These are phyloP conservation scores for Aureoboletus auriporus DNA, from an alignment of 768 basidiomycete species.

Conservation along the genomic window DNA sequence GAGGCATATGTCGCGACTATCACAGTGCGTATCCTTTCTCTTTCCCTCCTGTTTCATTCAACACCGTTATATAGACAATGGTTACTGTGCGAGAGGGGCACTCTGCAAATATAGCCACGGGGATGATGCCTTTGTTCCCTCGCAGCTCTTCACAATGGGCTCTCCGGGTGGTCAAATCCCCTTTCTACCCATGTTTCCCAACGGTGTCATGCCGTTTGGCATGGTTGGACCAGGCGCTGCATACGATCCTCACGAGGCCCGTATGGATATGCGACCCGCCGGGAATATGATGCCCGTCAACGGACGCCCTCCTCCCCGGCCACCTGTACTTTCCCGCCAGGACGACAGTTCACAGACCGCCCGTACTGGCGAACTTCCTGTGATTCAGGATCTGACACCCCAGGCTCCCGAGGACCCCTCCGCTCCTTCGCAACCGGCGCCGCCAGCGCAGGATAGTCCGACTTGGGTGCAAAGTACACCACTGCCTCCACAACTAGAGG, in stretches of 20 bases:
- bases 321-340: slow-evolving; percentile 55
- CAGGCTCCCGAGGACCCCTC: slow-evolving; percentile 33
- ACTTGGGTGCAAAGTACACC: slow-evolving; percentile 19
- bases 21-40: slow-evolving; percentile 60
- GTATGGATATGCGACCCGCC: slow-evolving; percentile 75
- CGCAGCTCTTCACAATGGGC: slow-evolving; percentile 59
- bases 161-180: slow-evolving; percentile 44
- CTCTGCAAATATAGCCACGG: slow-evolving; percentile 92
- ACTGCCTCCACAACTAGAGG: slow-evolving; percentile 7
- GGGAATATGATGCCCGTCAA: slow-evolving; percentile 28
- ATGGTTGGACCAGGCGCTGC: slow-evolving; percentile 43
- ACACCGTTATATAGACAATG: slow-evolving; percentile 57
- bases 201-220: slow-evolving; percentile 51
- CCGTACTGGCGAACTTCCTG: slow-evolving; percentile 71
- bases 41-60: slow-evolving; percentile 6
- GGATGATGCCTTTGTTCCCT: slow-evolving; percentile 78
- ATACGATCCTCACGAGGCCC: slow-evolving; percentile 77
- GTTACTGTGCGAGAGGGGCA: slow-evolving; percentile 85
- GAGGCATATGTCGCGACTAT: slow-evolving; percentile 87
- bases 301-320: slow-evolving; percentile 43
- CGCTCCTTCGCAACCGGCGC: slow-evolving; percentile 13
- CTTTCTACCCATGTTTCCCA: slow-evolving; percentile 68
- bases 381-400: slow-evolving; percentile 81
- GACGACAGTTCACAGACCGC: slow-evolving; percentile 45
- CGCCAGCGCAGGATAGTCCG: slow-evolving; percentile 17